Conservation (phyloP, 1,284 basidiomycete genomes). For the Sphagnurus paluster region DNA sequence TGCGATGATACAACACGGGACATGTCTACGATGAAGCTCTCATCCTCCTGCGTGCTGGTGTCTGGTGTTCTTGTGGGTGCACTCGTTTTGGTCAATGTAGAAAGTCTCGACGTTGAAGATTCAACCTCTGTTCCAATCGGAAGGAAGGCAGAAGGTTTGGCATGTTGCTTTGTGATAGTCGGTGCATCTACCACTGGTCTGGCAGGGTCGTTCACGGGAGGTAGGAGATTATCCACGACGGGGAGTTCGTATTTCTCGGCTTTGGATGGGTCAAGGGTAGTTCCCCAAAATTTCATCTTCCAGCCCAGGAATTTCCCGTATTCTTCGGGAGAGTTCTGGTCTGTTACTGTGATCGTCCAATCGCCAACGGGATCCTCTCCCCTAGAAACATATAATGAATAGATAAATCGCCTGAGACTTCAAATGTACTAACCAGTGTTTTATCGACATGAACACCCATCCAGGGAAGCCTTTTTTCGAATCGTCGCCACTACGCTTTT, state of each 20-base stretch:
- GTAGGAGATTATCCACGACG: conserved; percentile 55
- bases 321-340: conserved; percentile 59
- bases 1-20: conserved; percentile 69
- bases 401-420: background rate
- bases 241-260: conserved; percentile 67
- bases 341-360: conserved; percentile 88
- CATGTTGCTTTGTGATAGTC: conserved; percentile 57
- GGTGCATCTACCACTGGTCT: conserved; percentile 36
- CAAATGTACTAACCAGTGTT: conserved; percentile 81
- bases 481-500: conserved; percentile 68
- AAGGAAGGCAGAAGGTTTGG: conserved; percentile 86
- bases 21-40: conserved; percentile 83
- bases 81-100: conserved; percentile 27
- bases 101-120: conserved; percentile 54
- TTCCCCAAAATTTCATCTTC: conserved; percentile 94
- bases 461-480: conserved; percentile 79
- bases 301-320: conserved; percentile 88
- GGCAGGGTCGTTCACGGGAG: conserved; percentile 40
- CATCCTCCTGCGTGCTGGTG: conserved; percentile 46
- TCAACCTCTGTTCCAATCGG: conserved; percentile 58
- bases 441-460: conserved; percentile 98
- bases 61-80: background rate
- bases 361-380: conserved; percentile 88
- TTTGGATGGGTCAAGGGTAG: conserved; percentile 72
- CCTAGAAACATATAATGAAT: conserved; percentile 47